These are phyloP conservation scores for Fistulinella cinereoalba DNA, from an alignment of 1,284 basidiomycete genomes.

Conservation along the genomic window DNA sequence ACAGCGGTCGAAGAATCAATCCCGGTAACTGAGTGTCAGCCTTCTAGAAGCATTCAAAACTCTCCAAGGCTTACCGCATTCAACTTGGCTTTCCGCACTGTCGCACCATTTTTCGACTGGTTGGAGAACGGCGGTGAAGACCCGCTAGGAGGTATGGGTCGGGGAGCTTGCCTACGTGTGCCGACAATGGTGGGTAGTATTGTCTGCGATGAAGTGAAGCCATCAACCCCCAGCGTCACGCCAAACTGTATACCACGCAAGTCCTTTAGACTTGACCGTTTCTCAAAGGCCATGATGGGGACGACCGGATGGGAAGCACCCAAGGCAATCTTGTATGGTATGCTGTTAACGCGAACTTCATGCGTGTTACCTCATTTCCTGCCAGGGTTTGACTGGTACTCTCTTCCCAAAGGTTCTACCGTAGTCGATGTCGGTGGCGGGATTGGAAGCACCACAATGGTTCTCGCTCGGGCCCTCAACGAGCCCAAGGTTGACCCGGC, in stretches of 20 bases:
- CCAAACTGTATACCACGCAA: conserved; percentile 12
- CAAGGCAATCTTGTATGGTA: conserved; percentile 54
- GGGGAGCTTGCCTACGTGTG: conserved; percentile 8
- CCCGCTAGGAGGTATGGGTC: conserved; percentile 21
- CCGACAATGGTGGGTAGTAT: neutral
- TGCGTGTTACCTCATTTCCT: conserved; percentile 2
- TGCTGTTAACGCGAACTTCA: conserved; percentile 10
- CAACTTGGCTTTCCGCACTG: conserved; percentile 50
- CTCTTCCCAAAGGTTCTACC: conserved; percentile 51
- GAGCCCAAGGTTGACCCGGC: neutral
- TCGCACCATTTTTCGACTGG: conserved; percentile 53
- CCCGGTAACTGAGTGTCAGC: neutral
- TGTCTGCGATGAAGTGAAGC: neutral
- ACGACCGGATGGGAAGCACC: conserved; percentile 63
- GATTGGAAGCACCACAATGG: conserved; percentile 68
- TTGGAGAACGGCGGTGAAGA: conserved; percentile 46
- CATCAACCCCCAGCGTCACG: neutral
- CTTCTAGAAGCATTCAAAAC: neutral
- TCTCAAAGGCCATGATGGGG: conserved; percentile 69
- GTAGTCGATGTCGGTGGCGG: conserved; percentile 77
- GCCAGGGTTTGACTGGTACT: conserved; percentile 62
- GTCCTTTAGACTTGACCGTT: conserved; percentile 54
- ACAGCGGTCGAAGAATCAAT: neutral
- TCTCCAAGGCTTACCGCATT: conserved; percentile 41
- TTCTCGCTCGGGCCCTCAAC: conserved; percentile 56